phyloP scores from a whole-genome alignment of 2,329 filamentous ascomycete species.

The Ustulina deusta region DNA sequence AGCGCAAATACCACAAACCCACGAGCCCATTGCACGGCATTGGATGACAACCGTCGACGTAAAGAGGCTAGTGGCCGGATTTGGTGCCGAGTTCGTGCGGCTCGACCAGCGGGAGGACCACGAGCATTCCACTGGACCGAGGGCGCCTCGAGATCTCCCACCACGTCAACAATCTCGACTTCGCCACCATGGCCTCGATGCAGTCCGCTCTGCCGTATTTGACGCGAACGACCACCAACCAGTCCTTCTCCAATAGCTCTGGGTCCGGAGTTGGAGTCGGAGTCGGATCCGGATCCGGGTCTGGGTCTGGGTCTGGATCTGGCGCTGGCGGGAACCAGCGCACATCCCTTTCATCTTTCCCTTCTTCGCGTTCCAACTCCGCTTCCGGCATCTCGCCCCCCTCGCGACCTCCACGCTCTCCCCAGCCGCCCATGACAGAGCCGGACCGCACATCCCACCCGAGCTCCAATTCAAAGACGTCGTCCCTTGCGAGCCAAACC shows the following conservation, averaged over 20 bases:
- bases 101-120: constrained; percentile 15
- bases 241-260: constrained; percentile 51
- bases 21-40: constrained; percentile 1
- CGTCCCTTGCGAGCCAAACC: constrained; percentile 62
- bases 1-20: neutral
- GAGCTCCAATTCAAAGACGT: constrained; percentile 70
- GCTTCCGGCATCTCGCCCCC: constrained; percentile 67
- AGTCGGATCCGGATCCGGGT: neutral
- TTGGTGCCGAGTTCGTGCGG: neutral
- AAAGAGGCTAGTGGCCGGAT: neutral
- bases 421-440: constrained; percentile 64
- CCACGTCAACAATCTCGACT: neutral
- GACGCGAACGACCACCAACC: constrained; percentile 56
- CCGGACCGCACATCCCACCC: constrained; percentile 69
- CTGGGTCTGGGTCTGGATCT: neutral
- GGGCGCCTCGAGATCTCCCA: neutral
- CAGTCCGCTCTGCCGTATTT: constrained; percentile 58
- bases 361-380: constrained; percentile 65
- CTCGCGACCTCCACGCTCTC: constrained; percentile 67
- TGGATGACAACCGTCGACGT: constrained; percentile 5
- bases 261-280: neutral
- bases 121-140: neutral
- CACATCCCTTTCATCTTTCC: constrained; percentile 74
- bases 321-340: constrained; percentile 53
- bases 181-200: constrained; percentile 42